Percentiles rank a stretch among this genome's conserved stretches.
phyloP scores from a whole-genome alignment of 2,329 filamentous ascomycete genomes.

The Sporothrix mexicana region DNA sequence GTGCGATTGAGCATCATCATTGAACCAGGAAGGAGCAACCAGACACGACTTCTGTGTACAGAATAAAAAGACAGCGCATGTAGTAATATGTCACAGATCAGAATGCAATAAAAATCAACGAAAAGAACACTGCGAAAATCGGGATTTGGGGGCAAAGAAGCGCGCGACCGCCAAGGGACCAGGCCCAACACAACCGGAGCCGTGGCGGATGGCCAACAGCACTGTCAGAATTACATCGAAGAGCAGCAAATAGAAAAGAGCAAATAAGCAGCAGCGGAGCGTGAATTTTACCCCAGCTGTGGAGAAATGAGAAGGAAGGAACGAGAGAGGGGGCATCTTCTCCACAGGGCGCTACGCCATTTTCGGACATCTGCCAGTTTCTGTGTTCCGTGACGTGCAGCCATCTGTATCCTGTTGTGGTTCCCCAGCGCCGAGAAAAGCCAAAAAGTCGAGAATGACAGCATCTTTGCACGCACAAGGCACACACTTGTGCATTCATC shows the following conservation, averaged over 20 bases:
- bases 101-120: background rate
- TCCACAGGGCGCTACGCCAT: constrained; percentile 33
- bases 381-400: constrained; percentile 2
- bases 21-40: background rate
- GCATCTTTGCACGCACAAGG: background rate
- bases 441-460: constrained; percentile 10
- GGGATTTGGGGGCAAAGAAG: background rate
- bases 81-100: background rate
- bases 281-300: constrained; percentile 31
- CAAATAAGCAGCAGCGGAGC: constrained; percentile 9
- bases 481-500: too few relatives aligned
- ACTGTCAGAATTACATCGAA: background rate
- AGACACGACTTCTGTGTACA: background rate
- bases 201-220: background rate
- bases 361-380: constrained; percentile 12
- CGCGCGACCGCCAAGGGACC: background rate
- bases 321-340: constrained; percentile 7
- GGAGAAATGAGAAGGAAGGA: constrained; percentile 10
- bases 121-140: background rate
- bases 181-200: background rate
- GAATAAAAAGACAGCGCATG: too few relatives aligned
- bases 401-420: background rate
- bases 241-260: background rate
- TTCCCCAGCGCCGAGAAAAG: constrained; percentile 18
- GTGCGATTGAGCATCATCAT: constrained; percentile 4